A percentile compares a stretch with the other conserved stretches of the same genome.
Evolutionary conservation across 805 yeast species (phyloP).

Genomic region (Myxozyma geophila): DNA sequence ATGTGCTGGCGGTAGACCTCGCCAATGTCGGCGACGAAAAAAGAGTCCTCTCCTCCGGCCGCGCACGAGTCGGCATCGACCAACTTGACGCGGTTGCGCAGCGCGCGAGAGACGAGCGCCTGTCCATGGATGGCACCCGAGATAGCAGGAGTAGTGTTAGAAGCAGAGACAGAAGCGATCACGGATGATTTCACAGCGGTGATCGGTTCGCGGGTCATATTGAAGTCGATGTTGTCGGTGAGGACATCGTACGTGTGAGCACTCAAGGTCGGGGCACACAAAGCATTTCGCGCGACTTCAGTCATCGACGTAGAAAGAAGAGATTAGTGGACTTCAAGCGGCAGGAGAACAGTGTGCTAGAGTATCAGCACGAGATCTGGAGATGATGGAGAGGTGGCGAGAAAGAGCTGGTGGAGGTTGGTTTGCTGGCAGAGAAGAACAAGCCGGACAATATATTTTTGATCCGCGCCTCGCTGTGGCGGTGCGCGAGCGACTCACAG

Average conservation of each 20-base stretch:
- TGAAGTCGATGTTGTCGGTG: conserved; percentile 14
- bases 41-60: conserved; percentile 82
- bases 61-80: conserved; percentile 64
- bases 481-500: background rate
- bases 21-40: conserved; percentile 84
- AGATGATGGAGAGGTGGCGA: background rate
- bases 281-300: conserved; percentile 38
- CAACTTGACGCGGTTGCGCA: conserved; percentile 28
- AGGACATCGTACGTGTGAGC: conserved; percentile 14
- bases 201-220: conserved; percentile 21
- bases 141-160: conserved; percentile 3
- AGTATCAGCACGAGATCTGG: conserved; percentile 2
- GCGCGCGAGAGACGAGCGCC: conserved; percentile 34
- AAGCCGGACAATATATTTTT: conserved; percentile 1
- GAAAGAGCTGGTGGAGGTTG: background rate
- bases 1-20: conserved; percentile 63
- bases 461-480: background rate
- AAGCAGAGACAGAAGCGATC: conserved; percentile 4
- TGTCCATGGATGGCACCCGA: conserved; percentile 27
- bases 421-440: background rate
- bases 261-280: conserved; percentile 37
- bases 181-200: conserved; percentile 10
- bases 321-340: conserved; percentile 12
- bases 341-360: conserved; percentile 7
- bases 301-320: conserved; percentile 33